Evolutionary conservation across 345 rosid species (phyloP).

Genomic region (Psidium guajava): DNA sequence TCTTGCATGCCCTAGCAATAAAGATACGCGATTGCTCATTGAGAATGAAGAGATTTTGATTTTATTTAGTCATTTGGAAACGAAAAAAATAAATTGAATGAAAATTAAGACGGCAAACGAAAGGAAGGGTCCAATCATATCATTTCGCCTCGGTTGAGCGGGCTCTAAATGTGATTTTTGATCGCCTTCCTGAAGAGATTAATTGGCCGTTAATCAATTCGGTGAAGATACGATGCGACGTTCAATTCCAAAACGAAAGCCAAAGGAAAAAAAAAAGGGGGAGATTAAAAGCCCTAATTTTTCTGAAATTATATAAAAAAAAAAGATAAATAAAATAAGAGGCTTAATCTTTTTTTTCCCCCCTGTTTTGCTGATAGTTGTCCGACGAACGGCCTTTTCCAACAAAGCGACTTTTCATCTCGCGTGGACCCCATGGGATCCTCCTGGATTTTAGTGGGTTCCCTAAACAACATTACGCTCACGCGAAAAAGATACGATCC

Average conservation of each 20-base stretch:
- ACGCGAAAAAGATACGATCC: not conserved
- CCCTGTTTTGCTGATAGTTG: not conserved
- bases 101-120: rapidly evolving
- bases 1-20: no score
- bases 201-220: not conserved
- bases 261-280: no score
- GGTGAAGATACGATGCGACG: no score
- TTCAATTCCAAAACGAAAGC: no score
- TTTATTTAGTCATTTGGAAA: not conserved
- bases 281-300: no score
- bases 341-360: no score
- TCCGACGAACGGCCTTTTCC: not conserved
- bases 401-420: not conserved
- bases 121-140: not conserved
- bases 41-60: rapidly evolving
- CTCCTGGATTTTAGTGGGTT: not conserved
- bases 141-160: rapidly evolving
- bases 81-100: not conserved
- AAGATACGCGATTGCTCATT: no score
- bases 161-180: no score
- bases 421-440: not conserved
- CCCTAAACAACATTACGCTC: no score
- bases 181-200: no score
- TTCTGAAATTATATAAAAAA: no score
- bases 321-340: no score